Conservation (phyloP, 148 eudicot genomes). For the Beta vulgaris region DNA sequence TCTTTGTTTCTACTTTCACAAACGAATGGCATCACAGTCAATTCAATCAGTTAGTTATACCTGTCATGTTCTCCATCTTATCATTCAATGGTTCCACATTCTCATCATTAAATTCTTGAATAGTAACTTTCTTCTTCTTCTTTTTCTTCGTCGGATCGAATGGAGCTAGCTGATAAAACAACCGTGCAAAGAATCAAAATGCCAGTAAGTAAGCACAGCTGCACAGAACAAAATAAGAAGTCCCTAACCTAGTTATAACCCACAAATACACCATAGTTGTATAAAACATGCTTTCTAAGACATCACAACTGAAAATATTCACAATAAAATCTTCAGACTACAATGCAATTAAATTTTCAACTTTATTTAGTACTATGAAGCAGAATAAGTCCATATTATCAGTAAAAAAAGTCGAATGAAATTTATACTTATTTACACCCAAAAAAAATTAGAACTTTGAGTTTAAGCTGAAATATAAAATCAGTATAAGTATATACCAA, state of each 20-base stretch:
- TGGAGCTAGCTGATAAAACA: slow-evolving; percentile 15
- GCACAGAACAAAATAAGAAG: too few species aligned
- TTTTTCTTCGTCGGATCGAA: slow-evolving; percentile 32
- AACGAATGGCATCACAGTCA: too few species aligned
- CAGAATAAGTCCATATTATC: too few species aligned
- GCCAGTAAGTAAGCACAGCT: not conserved
- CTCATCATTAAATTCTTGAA: slow-evolving; percentile 14
- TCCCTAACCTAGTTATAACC: not conserved
- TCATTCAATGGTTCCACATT: slow-evolving; percentile 16
- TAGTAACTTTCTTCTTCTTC: slow-evolving; percentile 24
- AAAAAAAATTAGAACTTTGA: too few species aligned
- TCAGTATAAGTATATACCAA: too few species aligned
- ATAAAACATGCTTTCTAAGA: not conserved
- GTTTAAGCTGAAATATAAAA: too few species aligned
- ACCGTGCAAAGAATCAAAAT: not conserved
- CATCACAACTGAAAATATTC: not conserved
- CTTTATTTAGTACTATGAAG: too few species aligned
- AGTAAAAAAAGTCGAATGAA: too few species aligned
- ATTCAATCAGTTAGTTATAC: not conserved
- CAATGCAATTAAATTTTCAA: not conserved
- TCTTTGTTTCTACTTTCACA: too few species aligned
- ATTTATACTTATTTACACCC: too few species aligned
- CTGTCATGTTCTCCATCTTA: slow-evolving; percentile 20
- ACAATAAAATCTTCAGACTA: not conserved
- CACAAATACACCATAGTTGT: not conserved